These are phyloP conservation scores for Rhinocladiella mackenziei DNA, from an alignment of 2,329 filamentous ascomycete species.

Conservation along the genomic window DNA sequence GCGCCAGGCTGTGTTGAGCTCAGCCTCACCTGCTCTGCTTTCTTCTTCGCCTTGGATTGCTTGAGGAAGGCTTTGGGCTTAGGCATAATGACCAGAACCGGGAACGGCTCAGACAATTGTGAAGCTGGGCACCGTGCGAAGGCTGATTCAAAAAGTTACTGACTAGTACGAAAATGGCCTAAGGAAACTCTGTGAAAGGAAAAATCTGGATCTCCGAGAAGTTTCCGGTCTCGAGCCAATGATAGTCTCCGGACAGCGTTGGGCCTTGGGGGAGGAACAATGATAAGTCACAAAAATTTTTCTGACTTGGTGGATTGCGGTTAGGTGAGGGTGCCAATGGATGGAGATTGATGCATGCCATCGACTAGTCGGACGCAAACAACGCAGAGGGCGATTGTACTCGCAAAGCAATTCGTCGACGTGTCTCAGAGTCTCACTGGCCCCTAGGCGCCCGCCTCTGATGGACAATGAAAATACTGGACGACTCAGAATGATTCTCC, in stretches of 20 bases:
- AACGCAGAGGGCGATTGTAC: too few species aligned
- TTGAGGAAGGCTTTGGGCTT: constrained; percentile 30
- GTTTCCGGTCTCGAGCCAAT: too few species aligned
- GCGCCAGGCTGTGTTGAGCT: background rate
- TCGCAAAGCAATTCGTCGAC: too few species aligned
- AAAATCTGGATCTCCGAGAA: too few species aligned
- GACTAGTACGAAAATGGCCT: background rate
- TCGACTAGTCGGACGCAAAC: constrained; percentile 2
- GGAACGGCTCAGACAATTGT: background rate
- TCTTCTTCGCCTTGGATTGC: constrained; percentile 29
- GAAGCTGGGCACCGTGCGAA: background rate
- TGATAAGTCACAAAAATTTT: too few species aligned
- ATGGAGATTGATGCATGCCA: background rate
- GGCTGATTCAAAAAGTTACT: background rate
- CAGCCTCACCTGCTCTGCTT: constrained; percentile 37
- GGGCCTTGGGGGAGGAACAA: too few species aligned
- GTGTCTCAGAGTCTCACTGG: too few species aligned
- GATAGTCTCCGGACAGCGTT: too few species aligned
- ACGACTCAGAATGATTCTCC: too few species aligned
- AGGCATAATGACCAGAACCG: constrained; percentile 15
- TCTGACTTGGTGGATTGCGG: background rate
- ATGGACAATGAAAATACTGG: too few species aligned
- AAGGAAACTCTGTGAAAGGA: too few species aligned
- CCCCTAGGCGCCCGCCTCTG: too few species aligned
- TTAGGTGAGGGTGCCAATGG: background rate